Evolutionary conservation across 148 eudicot genomes (phyloP).

Genomic region (Polygonum maritimum): DNA sequence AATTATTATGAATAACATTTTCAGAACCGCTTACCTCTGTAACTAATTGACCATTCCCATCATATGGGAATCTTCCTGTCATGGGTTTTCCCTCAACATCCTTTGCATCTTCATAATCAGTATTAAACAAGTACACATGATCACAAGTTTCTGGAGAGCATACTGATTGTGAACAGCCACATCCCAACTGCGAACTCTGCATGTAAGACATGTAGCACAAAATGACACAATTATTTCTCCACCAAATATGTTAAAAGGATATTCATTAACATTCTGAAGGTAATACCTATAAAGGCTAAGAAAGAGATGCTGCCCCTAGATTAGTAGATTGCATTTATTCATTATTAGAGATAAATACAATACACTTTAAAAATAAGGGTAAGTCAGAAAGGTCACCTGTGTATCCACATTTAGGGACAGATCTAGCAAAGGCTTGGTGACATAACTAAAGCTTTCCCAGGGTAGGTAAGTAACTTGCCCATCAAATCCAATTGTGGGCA

Average conservation of each 20-base stretch:
- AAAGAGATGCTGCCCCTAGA: too few relatives aligned
- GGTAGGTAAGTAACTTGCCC: constrained; percentile 65
- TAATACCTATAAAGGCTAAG: too few relatives aligned
- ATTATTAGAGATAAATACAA: too few relatives aligned
- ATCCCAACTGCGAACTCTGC: constrained; percentile 69
- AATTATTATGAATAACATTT: not conserved
- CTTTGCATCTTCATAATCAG: constrained; percentile 78
- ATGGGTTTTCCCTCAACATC: constrained; percentile 68
- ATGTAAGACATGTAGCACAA: not conserved
- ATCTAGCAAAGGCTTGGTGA: constrained; percentile 46
- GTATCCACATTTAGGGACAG: constrained; percentile 46
- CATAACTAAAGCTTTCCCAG: constrained; percentile 88
- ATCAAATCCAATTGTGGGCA: constrained; percentile 40
- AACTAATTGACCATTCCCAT: constrained; percentile 64
- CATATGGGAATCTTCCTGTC: constrained; percentile 84
- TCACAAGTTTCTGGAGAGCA: constrained; percentile 77
- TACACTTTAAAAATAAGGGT: too few relatives aligned
- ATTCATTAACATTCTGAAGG: not conserved
- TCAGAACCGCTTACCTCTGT: constrained; percentile 45
- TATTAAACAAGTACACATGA: constrained; percentile 92
- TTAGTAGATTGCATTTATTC: too few relatives aligned
- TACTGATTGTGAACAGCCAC: constrained; percentile 57
- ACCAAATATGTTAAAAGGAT: not conserved
- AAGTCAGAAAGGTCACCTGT: constrained; percentile 37
- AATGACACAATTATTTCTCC: not conserved